These are phyloP conservation scores for Dioscorea zingiberensis DNA, from an alignment of 106 monocot genomes.

Conservation along the genomic window DNA sequence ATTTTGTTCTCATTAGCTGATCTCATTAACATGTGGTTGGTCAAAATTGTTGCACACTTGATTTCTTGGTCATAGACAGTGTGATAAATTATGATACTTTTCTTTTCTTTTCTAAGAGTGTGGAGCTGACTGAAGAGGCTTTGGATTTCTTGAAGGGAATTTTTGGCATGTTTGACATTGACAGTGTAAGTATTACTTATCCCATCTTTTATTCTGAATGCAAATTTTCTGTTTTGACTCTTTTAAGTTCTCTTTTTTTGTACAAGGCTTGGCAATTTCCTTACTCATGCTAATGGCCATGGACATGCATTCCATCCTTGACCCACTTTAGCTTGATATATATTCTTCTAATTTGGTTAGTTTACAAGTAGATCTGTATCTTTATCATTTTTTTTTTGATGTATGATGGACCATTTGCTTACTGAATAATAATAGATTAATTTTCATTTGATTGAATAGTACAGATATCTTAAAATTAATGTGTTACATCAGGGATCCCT, in stretches of 20 bases:
- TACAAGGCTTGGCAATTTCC: too few relatives aligned
- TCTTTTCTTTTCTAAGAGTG: constrained; percentile 39
- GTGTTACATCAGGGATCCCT: background rate
- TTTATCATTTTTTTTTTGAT: too few relatives aligned
- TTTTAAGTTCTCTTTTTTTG: background rate
- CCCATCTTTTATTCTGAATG: background rate
- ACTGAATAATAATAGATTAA: background rate
- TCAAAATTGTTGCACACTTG: too few relatives aligned
- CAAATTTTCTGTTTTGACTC: background rate
- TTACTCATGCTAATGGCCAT: too few relatives aligned
- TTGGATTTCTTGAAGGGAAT: constrained; percentile 71
- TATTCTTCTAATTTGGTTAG: too few relatives aligned
- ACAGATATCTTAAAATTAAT: background rate
- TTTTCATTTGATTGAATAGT: background rate
- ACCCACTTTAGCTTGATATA: too few relatives aligned
- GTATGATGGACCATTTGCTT: background rate
- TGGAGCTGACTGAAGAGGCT: constrained; percentile 80
- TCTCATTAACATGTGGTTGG: too few relatives aligned
- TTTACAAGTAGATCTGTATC: too few relatives aligned
- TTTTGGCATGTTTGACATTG: constrained; percentile 84
- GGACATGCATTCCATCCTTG: too few relatives aligned
- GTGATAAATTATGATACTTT: too few relatives aligned
- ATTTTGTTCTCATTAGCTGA: too few relatives aligned
- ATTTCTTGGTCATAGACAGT: too few relatives aligned
- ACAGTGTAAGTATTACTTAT: constrained; percentile 57